Evolutionary conservation across 176 grass and related monocot genomes (phyloP).

Genomic region (Raddia distichophylla): DNA sequence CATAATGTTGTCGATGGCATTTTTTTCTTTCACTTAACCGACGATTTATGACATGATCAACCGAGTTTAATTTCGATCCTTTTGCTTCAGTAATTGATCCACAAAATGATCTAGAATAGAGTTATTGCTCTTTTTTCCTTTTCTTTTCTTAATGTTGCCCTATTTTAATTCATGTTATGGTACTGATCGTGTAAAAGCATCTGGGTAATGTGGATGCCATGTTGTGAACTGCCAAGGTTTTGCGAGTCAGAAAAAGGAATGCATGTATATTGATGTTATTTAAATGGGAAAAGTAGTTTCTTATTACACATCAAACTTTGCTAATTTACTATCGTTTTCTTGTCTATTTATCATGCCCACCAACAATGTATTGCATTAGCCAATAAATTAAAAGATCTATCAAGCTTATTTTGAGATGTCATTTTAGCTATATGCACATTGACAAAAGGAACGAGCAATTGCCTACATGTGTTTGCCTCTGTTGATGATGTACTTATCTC

Average conservation of each 20-base stretch:
- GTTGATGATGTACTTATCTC: not conserved
- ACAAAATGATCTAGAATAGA: conserved; percentile 25
- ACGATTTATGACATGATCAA: conserved; percentile 38
- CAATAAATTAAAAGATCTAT: too few relatives aligned
- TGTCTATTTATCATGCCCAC: not conserved
- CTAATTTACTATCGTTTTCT: not conserved
- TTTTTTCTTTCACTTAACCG: conserved; percentile 57
- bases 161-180: conserved; percentile 31
- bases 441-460: not conserved
- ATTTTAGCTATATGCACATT: not conserved
- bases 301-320: not conserved
- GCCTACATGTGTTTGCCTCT: not conserved
- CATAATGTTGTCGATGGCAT: conserved; percentile 56
- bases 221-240: not conserved
- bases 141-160: not conserved
- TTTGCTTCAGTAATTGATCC: conserved; percentile 10
- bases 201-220: conserved; percentile 10
- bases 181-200: not conserved
- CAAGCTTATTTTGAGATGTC: not conserved
- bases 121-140: not conserved
- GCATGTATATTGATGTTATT: conserved; percentile 18
- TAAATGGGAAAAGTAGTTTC: not conserved
- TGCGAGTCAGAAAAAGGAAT: conserved; percentile 3
- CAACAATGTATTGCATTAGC: too few relatives aligned
- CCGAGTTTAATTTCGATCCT: not conserved